These are phyloP conservation scores for Mucor irregularis DNA, from an alignment of 371 early-diverging fungal species.

Conservation along the genomic window DNA sequence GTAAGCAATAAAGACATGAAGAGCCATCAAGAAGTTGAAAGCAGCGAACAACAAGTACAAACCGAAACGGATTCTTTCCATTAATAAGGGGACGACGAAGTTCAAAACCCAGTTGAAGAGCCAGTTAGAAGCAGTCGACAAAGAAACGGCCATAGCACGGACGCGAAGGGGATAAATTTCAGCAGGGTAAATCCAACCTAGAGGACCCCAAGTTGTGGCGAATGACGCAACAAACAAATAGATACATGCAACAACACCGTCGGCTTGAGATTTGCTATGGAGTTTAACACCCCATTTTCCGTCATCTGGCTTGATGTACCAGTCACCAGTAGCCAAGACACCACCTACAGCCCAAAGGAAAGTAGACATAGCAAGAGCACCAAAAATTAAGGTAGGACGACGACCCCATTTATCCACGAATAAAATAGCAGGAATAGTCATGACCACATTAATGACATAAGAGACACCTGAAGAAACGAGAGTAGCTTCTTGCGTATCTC, in stretches of 20 bases:
- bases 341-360: conserved; percentile 41
- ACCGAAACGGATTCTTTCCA: conserved; percentile 60
- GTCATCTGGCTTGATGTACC: conserved; percentile 28
- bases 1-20: conserved; percentile 63
- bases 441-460: conserved; percentile 44
- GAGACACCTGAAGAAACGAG: conserved; percentile 46
- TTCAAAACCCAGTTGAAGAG: conserved; percentile 72
- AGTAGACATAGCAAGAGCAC: conserved; percentile 44
- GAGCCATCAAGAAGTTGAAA: conserved; percentile 39
- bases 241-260: conserved; percentile 54
- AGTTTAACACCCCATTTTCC: conserved; percentile 15
- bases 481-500: conserved; percentile 32
- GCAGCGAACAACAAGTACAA: conserved; percentile 67
- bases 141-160: conserved; percentile 81
- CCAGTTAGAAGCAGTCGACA: conserved; percentile 93
- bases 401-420: conserved; percentile 78
- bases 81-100: conserved; percentile 62
- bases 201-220: conserved; percentile 89
- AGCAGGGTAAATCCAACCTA: conserved; percentile 91
- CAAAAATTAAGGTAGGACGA: conserved; percentile 58
- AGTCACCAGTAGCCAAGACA: conserved; percentile 51
- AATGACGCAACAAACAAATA: conserved; percentile 77
- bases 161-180: conserved; percentile 83
- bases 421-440: conserved; percentile 77
- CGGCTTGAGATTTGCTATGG: conserved; percentile 14